phyloP scores from a whole-genome alignment of 495 filamentous ascomycete genomes.

The Penicillium subrubescens region DNA sequence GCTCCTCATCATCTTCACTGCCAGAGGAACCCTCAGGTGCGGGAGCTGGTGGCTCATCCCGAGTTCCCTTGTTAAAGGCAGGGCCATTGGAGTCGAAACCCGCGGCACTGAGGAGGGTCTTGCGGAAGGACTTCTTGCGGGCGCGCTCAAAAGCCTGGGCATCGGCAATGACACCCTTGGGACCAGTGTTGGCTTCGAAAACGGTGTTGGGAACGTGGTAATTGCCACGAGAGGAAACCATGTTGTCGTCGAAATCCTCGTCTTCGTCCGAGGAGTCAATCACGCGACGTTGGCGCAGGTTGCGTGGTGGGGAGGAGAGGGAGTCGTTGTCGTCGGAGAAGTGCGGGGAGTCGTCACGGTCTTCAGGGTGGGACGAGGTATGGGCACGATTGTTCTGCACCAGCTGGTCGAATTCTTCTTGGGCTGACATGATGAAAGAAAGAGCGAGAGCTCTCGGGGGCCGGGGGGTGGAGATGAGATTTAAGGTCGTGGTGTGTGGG shows the following conservation, averaged over 20 bases:
- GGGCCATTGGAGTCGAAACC: slow-evolving; percentile 29
- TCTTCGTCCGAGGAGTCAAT: slow-evolving; percentile 57
- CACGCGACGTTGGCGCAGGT: slow-evolving; percentile 38
- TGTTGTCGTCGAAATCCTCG: slow-evolving; percentile 34
- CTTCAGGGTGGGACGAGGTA: slow-evolving; percentile 59
- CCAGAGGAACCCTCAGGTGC: slow-evolving; percentile 34
- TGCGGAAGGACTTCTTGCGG: slow-evolving; percentile 62
- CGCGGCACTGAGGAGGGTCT: slow-evolving; percentile 45
- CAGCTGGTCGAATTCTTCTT: slow-evolving; percentile 83
- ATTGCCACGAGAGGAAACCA: slow-evolving; percentile 46
- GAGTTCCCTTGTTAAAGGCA: slow-evolving; percentile 35
- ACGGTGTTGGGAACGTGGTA: slow-evolving; percentile 59
- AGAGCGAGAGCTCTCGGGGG: neutral
- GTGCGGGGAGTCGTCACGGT: slow-evolving; percentile 54
- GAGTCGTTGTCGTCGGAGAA: slow-evolving; percentile 51
- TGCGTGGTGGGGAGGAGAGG: slow-evolving; percentile 58
- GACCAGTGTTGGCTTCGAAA: slow-evolving; percentile 87
- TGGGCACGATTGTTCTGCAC: slow-evolving; percentile 57
- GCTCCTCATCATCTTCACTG: slow-evolving; percentile 71
- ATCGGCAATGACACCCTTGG: slow-evolving; percentile 98
- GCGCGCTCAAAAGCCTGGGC: slow-evolving; percentile 88
- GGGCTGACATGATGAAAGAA: slow-evolving; percentile 64
- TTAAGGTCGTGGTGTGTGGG: slow-evolving; percentile 11
- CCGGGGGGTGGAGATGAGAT: slow-evolving; percentile 12
- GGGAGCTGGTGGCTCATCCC: slow-evolving; percentile 43